Conservation (phyloP, 2,329 filamentous ascomycete species). For the Neurospora sp. region DNA sequence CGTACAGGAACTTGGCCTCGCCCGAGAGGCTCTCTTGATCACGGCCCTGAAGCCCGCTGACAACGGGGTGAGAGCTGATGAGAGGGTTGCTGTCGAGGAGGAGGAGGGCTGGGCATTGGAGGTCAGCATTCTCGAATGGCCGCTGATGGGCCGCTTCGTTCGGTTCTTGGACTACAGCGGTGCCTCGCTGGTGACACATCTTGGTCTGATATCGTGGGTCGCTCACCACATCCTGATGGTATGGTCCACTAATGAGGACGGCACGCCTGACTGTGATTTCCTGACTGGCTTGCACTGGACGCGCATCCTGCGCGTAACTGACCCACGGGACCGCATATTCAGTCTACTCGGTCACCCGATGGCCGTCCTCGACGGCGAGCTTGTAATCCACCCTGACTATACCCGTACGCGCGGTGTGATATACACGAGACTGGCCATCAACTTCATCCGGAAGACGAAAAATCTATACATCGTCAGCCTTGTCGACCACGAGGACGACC, state of each 20-base stretch:
- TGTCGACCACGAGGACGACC: conserved; percentile 10
- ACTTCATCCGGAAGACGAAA: conserved; percentile 8
- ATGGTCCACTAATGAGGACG: conserved; percentile 8
- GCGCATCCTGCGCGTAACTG: conserved; percentile 10
- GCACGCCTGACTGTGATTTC: conserved; percentile 9
- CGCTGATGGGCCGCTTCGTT: conserved; percentile 7
- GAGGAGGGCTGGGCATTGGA: conserved; percentile 1
- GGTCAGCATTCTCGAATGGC: conserved; percentile 9
- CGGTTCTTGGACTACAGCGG: conserved; percentile 9
- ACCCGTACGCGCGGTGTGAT: conserved; percentile 8
- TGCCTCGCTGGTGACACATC: conserved; percentile 8
- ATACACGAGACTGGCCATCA: conserved; percentile 8
- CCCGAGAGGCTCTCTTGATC: conserved; percentile 9
- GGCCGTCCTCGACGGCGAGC: conserved; percentile 4
- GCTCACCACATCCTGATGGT: conserved; percentile 11
- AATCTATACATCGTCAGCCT: conserved; percentile 7
- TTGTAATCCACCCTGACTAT: conserved; percentile 10
- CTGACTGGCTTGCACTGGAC: conserved; percentile 12
- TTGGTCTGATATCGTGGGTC: conserved; percentile 7
- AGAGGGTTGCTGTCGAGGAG: neutral
- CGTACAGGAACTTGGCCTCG: conserved; percentile 16
- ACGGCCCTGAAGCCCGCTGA: conserved; percentile 6
- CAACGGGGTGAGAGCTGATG: neutral
- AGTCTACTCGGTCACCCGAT: conserved; percentile 8
- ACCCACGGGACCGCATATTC: conserved; percentile 11